Base-by-base conservation (phyloP, 495 filamentous ascomycete genomes). In the Ascodesmis nigricans region DNA sequence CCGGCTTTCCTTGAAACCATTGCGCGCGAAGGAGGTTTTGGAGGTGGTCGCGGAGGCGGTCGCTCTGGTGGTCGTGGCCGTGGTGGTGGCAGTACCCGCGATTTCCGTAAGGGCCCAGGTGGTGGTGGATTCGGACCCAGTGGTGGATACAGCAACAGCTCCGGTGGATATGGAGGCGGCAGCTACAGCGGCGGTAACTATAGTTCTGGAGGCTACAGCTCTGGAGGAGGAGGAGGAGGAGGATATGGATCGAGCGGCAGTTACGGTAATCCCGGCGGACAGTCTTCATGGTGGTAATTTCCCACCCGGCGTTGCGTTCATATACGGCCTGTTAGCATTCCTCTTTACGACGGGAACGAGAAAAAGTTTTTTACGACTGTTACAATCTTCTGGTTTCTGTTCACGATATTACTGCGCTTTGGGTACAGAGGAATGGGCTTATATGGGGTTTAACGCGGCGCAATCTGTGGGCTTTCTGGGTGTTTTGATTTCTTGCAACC, bases 281-380 rank as follows among this genome's bases (percentile, higher is more conserved):
- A 77, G 55, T 78, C 71, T 42, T 83, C 75, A 44, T 97, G 87
- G 87, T 97, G 84, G 87, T 93, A 91, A 66, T 71, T 35, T 31
- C 45, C 41, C 24, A 40, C 41, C 21, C 53, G 21, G 41, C 31
- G 29, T 48, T 46, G 46, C 46, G 46, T 49, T 31, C 45, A 41
- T 38, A 39, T 40, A 41, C 52, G 33, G 50, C 26, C 38, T 38
- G 36, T 33, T 32, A 33, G 39, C 30, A 29, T 43, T 45, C 26
- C 49, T 37, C 39, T 31, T 39, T 30, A 43, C 37, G 44, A 48
- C 42, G 47, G 48, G 40, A 49, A 49, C 35, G 35, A 21, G 35
- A 37, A 26, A 37, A 36, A 30, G 11, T 17, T 37, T 37, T 37
- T 37, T 29, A 29, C 26, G 24, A 37, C 17, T 4, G 44, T 39